These are phyloP conservation scores for Gnomoniopsis sp. DNA, from an alignment of 2,329 filamentous ascomycete genomes.

Conservation along the genomic window DNA sequence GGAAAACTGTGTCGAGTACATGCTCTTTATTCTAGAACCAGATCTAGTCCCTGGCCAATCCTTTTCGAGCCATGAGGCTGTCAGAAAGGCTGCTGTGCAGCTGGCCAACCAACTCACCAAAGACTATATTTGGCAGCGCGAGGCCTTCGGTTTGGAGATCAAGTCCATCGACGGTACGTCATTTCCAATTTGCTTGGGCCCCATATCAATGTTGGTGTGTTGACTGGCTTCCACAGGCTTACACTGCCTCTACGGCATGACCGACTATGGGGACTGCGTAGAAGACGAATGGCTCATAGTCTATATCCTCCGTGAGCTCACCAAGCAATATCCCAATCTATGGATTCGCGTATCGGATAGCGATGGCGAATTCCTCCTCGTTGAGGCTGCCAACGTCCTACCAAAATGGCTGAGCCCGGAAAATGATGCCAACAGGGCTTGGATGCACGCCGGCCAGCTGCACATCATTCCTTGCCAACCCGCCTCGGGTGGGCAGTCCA, in stretches of 20 bases:
- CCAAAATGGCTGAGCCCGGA: constrained; percentile 92
- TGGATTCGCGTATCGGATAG: constrained; percentile 84
- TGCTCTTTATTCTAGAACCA: constrained; percentile 67
- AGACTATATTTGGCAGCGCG: constrained; percentile 94
- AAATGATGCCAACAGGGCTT: constrained; percentile 81
- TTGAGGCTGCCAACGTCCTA: constrained; percentile 85
- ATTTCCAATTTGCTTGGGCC: neutral
- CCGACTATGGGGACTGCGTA: constrained; percentile 89
- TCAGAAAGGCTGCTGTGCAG: constrained; percentile 66
- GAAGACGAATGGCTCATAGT: constrained; percentile 98
- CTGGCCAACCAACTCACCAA: constrained; percentile 64
- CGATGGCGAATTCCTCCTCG: constrained; percentile 92
- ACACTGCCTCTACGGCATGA: constrained; percentile 68
- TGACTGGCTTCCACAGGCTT: constrained; percentile 35
- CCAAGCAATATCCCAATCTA: constrained; percentile 64
- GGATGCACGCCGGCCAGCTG: constrained; percentile 78
- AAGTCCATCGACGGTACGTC: constrained; percentile 55
- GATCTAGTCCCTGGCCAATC: constrained; percentile 52
- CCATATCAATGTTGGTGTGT: neutral
- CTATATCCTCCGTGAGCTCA: constrained; percentile 80
- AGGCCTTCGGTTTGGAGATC: constrained; percentile 68
- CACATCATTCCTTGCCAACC: constrained; percentile 63
- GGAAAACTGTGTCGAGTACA: constrained; percentile 85
- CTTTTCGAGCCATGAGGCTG: constrained; percentile 63
- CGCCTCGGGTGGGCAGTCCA: constrained; percentile 32